Evolutionary conservation across 805 yeast genomes (phyloP), one percentile per base, ranked within the genome.

Genomic region (Kodamaea hsintzibuensis): DNA sequence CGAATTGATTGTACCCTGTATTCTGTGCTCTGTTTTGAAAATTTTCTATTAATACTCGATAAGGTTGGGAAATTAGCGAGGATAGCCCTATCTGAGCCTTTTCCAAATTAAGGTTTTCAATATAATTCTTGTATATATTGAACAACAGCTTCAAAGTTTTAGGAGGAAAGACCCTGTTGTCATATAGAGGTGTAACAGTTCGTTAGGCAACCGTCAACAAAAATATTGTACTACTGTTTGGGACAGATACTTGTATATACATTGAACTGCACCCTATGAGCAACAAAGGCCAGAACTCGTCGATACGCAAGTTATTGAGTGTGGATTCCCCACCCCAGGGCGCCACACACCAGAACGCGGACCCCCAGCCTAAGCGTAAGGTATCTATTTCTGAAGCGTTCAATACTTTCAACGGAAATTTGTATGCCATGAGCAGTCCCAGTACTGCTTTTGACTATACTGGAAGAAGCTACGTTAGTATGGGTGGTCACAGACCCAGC

Each of bases 381-480:
- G 33, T 49, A 37, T 58, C 61, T 13, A 54, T 58, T 39, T 58
- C 61, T 1, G 61, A 54, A 10, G 61, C 61, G 7, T 47, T 58
- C 49, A 54, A 45, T 49, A 54, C 58, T 7, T 55, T 58, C 37
- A 56, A 53, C 46, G 47, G 50, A 16, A 48, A 48, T 42, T 40
- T 40, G 44, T 25, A 40, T 19, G 46, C 47, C 42, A 49, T 47
- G 53, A 53, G 69, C 5, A 57, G 63, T 17, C 63, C 69, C 0
- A 47, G 44, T 27, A 50, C 54, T 2, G 65, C 65, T 9, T 65
- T 67, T 27, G 73, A 69, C 42, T 65, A 65, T 14, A 63, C 76
- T 7, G 80, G 76, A 18, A 62, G 81, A 51, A 71, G 76, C 50
- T 76, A 76, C 60, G 72, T 75, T 8, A 64, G 71, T 38, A 63